Conservation (phyloP, 1,284 basidiomycete species). For the Trichosporon coremiiforme region DNA sequence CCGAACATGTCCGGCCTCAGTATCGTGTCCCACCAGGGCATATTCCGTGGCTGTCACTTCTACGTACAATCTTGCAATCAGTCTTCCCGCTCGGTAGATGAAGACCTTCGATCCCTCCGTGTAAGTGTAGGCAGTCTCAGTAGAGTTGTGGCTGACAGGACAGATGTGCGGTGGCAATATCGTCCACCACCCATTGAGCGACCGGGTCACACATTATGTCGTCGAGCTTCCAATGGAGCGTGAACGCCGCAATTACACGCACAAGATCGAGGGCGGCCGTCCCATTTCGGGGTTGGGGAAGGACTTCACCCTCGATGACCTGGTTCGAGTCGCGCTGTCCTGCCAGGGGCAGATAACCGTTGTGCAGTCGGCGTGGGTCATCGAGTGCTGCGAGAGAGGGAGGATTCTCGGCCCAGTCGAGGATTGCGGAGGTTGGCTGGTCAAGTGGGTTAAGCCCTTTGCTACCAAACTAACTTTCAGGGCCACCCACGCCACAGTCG, state of each 20-base stretch:
- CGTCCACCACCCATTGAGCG: not conserved
- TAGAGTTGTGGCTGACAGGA: not conserved
- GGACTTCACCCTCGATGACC: conserved; percentile 6
- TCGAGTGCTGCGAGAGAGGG: not conserved
- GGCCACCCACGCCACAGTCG: not conserved
- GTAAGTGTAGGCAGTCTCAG: not conserved
- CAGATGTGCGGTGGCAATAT: conserved; percentile 6
- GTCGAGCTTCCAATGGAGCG: not conserved
- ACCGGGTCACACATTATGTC: not conserved
- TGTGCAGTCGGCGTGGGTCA: conserved; percentile 1
- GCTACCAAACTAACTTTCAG: not conserved
- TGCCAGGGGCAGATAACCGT: conserved; percentile 9
- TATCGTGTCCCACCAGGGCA: not conserved
- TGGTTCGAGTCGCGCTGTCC: not conserved
- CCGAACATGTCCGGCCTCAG: not conserved
- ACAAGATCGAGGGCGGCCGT: not conserved
- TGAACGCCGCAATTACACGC: not conserved
- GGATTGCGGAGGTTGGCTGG: conserved; percentile 5
- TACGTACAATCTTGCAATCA: not conserved
- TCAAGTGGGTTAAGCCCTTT: not conserved
- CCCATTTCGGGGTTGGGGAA: not conserved
- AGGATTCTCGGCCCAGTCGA: not conserved
- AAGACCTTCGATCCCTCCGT: not conserved
- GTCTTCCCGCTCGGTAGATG: not conserved
- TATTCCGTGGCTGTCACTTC: conserved; percentile 2